Base-by-base conservation (phyloP, 805 yeast species). In the Zygoascus ofunaensis region DNA sequence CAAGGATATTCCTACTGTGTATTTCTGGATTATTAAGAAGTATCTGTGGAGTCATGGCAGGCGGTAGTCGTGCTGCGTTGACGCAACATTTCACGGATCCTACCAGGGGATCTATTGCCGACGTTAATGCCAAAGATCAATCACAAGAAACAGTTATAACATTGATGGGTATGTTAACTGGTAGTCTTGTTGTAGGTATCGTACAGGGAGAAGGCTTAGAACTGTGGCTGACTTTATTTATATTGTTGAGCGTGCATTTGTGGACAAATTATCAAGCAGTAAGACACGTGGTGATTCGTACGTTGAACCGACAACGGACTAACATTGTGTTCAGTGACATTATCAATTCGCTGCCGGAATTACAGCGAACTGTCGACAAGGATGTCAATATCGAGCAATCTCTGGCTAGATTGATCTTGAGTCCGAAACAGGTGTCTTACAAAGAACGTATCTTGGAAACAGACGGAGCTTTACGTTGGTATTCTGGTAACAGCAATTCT, bases 41-140 rank as follows among this genome's bases (percentile, higher is more conserved):
- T 18, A 49, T 63, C 17, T 62, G 67, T 40, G 63, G 63, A 2
- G 67, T 62, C 23, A 56, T 62, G 61, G 67, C 65, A 10, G 60
- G 60, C 20, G 66, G 67, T 10, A 57, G 64, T 4, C 44, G 62
- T 5, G 65, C 67, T 15, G 67, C 67, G 1, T 52, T 62, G 37
- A 61, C 67, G 3, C 63, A 52, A 50, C 67, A 62, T 43, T 62
- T 62, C 45, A 63, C 67, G 10, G 58, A 59, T 43, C 55, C 64
- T 12, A 50, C 45, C 28, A 45, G 45, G 33, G 67, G 67, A 26
- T 52, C 59, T 23, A 59, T 63, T 23, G 60, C 66, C 7, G 66
- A 62, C 44, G 66, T 62, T 19, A 58, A 58, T 37, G 67, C 67
- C 14, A 62, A 62, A 45, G 67, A 62, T 39, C 61, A 63, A 46